Conservation (phyloP, 306 rosid species). For the Quercus dentata region DNA sequence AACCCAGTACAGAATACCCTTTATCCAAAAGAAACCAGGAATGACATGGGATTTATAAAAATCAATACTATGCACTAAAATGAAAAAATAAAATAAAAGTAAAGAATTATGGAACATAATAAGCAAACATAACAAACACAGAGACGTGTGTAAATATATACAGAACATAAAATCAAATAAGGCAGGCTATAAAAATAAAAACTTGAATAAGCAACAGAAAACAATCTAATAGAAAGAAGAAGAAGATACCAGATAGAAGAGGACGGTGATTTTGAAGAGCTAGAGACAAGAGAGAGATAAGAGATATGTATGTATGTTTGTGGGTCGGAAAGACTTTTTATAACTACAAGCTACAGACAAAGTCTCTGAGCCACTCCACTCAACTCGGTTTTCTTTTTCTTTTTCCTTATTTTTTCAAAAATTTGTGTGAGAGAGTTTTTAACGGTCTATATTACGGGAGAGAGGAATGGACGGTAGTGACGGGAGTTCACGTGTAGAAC, state of each 20-base stretch:
- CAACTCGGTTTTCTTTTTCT: too few relatives aligned
- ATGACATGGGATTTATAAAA: not conserved
- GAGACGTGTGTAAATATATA: not conserved
- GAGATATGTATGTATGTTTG: too few relatives aligned
- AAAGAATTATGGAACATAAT: not conserved
- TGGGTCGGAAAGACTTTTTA: not conserved
- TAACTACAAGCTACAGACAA: constrained; percentile 9
- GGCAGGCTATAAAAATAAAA: not conserved
- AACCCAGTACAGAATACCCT: not conserved
- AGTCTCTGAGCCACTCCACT: constrained; percentile 18
- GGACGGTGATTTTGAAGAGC: not conserved
- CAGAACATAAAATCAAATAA: not conserved
- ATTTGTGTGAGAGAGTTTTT: not conserved
- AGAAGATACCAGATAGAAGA: not conserved
- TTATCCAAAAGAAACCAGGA: not conserved
- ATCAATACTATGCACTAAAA: not conserved
- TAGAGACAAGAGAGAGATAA: not conserved
- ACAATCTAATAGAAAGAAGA: not conserved
- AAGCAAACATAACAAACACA: not conserved
- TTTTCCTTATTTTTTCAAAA: not conserved
- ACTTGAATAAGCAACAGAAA: not conserved
- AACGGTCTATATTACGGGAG: not conserved
- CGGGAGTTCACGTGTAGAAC: not conserved
- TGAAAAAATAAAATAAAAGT: not conserved
- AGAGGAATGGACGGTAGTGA: not conserved